Percentiles rank a stretch among this genome's conserved stretches.
Conservation (phyloP, 495 filamentous ascomycete genomes). For the Astrothelium macrocarpum region DNA sequence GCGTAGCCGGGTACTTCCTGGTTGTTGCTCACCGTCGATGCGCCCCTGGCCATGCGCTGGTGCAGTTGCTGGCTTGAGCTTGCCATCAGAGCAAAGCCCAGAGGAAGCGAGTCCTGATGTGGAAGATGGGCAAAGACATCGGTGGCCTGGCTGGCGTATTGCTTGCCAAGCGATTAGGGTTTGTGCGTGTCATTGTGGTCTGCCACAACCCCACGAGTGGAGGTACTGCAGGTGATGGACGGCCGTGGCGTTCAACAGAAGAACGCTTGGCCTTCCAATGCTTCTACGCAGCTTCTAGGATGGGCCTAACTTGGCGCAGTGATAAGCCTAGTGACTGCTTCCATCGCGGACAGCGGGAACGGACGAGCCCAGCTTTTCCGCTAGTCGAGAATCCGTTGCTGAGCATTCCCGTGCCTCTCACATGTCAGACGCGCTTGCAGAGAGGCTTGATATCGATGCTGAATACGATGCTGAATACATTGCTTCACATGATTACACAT, state of each 20-base stretch:
- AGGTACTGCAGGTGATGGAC: not conserved
- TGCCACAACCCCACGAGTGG: not conserved
- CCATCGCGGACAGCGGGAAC: not conserved
- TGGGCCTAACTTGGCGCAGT: not conserved
- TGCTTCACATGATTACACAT: too few relatives aligned
- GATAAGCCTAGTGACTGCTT: not conserved
- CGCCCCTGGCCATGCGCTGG: not conserved
- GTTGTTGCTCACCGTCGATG: not conserved
- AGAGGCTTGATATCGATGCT: too few relatives aligned
- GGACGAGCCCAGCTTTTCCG: too few relatives aligned
- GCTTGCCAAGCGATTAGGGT: not conserved
- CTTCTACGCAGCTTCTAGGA: constrained; percentile 2
- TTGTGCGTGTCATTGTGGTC: not conserved
- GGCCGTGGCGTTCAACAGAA: not conserved
- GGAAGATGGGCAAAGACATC: not conserved
- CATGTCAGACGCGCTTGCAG: not conserved
- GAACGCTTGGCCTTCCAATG: not conserved
- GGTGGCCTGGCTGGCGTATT: not conserved
- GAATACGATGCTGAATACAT: too few relatives aligned
- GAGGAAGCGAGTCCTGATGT: too few relatives aligned
- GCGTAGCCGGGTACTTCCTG: not conserved
- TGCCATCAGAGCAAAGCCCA: not conserved
- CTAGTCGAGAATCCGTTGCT: too few relatives aligned
- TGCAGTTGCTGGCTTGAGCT: not conserved
- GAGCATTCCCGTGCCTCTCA: not conserved